Evolutionary conservation across 768 basidiomycete species (phyloP).

Genomic region (Grammothele lineata): DNA sequence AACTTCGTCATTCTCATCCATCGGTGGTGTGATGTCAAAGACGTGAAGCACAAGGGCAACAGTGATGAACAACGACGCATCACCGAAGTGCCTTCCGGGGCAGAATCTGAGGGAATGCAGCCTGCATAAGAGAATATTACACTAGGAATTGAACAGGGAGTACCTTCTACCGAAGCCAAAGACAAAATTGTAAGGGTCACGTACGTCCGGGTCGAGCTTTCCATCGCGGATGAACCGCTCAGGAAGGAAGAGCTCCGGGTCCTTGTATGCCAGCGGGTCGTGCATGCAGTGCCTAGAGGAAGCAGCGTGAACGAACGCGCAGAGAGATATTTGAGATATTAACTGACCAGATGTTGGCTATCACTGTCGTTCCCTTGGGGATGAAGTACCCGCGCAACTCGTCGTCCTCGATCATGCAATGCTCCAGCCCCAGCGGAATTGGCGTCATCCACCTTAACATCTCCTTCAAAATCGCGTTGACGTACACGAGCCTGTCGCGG

Average conservation of each 20-base stretch:
- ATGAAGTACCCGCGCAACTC: background rate
- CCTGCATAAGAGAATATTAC: background rate
- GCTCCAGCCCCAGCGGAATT: slow-evolving; percentile 17
- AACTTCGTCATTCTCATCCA: slow-evolving; percentile 1
- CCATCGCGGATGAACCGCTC: slow-evolving; percentile 16
- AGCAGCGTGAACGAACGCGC: no score
- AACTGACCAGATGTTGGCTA: slow-evolving; percentile 8
- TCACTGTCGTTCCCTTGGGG: slow-evolving; percentile 1
- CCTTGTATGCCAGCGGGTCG: slow-evolving; percentile 7
- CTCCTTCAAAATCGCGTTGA: slow-evolving; percentile 21
- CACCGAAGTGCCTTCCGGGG: slow-evolving; percentile 9
- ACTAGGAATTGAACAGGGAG: background rate
- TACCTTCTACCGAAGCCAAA: slow-evolving; percentile 17
- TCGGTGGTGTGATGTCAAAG: slow-evolving; percentile 7
- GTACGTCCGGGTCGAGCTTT: slow-evolving; percentile 5
- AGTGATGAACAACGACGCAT: slow-evolving; percentile 11
- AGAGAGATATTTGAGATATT: no score
- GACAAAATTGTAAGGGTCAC: slow-evolving; percentile 10
- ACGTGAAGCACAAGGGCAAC: slow-evolving; percentile 12
- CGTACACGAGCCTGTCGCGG: slow-evolving; percentile 16
- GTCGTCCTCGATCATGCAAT: slow-evolving; percentile 15
- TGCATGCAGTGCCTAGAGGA: slow-evolving; percentile 8
- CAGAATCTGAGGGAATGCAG: background rate
- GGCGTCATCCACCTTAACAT: slow-evolving; percentile 11
- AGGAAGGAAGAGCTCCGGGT: slow-evolving; percentile 12